Conservation (phyloP, 2,329 filamentous ascomycete genomes). For the Colletotrichum chrysophilum region DNA sequence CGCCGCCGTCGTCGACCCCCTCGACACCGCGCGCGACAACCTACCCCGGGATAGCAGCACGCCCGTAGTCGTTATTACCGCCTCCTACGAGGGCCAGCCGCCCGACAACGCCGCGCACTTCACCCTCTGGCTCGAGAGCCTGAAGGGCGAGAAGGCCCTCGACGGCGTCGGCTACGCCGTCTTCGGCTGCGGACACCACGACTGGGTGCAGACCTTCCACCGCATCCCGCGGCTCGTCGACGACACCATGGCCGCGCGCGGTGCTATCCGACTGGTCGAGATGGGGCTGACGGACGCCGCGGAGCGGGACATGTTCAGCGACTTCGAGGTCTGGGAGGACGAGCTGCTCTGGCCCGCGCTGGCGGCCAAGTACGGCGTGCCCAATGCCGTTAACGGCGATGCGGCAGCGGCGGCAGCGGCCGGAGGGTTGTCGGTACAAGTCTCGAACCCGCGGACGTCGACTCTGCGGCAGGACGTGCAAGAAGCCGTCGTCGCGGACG, state of each 20-base stretch:
- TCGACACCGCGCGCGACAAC: constrained; percentile 63
- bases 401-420: constrained; percentile 18
- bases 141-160: constrained; percentile 48
- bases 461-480: constrained; percentile 65
- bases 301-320: constrained; percentile 68
- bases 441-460: constrained; percentile 59
- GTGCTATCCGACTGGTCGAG: constrained; percentile 38
- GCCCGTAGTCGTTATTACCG: constrained; percentile 67
- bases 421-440: constrained; percentile 47
- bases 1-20: constrained; percentile 51
- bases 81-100: constrained; percentile 74
- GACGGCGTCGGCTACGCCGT: constrained; percentile 65
- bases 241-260: constrained; percentile 46
- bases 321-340: constrained; percentile 73
- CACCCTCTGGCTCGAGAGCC: constrained; percentile 63
- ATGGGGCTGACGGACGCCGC: constrained; percentile 66
- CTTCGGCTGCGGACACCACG: constrained; percentile 67
- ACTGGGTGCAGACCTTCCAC: constrained; percentile 70
- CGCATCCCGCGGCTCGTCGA: constrained; percentile 69
- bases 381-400: constrained; percentile 29
- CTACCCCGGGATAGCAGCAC: constrained; percentile 53
- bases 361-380: constrained; percentile 53
- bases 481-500: constrained; percentile 61
- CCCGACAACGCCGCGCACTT: constrained; percentile 73
- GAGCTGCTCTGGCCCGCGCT: constrained; percentile 56